phyloP scores from a whole-genome alignment of 768 basidiomycete species.

The Candolleomyces efflorescens region DNA sequence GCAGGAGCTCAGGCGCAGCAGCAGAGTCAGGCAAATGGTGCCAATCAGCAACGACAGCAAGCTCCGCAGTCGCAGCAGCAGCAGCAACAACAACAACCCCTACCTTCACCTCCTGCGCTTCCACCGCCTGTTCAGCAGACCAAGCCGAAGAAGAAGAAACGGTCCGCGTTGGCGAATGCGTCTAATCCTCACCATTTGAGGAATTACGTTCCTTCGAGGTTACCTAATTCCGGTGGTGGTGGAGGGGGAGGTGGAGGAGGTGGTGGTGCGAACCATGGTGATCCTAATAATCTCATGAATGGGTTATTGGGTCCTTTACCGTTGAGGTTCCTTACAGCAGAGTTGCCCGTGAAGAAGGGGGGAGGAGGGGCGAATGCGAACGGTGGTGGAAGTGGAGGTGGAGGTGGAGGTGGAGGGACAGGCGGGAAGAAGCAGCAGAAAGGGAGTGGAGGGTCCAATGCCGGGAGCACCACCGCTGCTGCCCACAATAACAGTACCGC shows the following conservation, averaged over 20 bases:
- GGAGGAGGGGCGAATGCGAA: constrained; percentile 14
- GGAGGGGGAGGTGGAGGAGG: constrained; percentile 16
- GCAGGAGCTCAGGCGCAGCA: not conserved
- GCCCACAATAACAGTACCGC: no score
- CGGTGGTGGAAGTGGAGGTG: constrained; percentile 6
- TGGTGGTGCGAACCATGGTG: constrained; percentile 12
- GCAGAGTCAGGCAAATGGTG: not conserved
- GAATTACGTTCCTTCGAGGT: constrained; percentile 87
- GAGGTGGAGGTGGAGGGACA: constrained; percentile 31
- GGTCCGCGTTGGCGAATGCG: constrained; percentile 85
- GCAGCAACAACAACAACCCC: not conserved
- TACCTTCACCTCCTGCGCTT: not conserved
- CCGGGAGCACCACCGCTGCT: no score
- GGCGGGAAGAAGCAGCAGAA: constrained; percentile 13
- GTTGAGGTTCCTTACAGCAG: constrained; percentile 62
- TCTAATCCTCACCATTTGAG: constrained; percentile 93
- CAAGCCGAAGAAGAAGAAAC: constrained; percentile 84
- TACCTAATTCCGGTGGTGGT: constrained; percentile 43
- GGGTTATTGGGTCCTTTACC: constrained; percentile 56
- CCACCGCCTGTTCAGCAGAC: not conserved
- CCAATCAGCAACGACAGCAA: not conserved
- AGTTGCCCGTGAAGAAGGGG: constrained; percentile 41
- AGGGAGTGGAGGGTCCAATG: no score
- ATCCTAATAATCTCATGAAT: constrained; percentile 15
- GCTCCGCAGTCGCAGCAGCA: not conserved